phyloP scores from a whole-genome alignment of 441 rosid species.

The Gossypium aridum region DNA sequence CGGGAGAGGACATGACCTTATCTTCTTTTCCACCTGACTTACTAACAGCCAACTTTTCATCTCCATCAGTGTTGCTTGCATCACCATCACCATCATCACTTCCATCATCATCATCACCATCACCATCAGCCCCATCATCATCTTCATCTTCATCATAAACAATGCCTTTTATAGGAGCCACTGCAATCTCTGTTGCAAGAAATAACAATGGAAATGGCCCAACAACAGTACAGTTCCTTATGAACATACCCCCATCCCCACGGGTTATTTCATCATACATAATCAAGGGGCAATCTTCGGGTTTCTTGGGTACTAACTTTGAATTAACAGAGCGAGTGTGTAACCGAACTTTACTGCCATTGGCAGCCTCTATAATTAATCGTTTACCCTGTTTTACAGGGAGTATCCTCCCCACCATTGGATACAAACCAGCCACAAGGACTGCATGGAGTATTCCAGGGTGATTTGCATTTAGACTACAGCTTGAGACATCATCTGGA shows the following conservation, averaged over 20 bases:
- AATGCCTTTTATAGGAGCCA: slow-evolving; percentile 40
- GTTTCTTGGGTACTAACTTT: slow-evolving; percentile 36
- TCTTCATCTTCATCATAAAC: slow-evolving; percentile 27
- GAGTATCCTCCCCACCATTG: slow-evolving; percentile 71
- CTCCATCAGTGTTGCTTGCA: slow-evolving; percentile 43
- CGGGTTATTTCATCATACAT: slow-evolving; percentile 85
- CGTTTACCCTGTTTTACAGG: slow-evolving; percentile 44
- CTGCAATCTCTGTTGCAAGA: slow-evolving; percentile 76
- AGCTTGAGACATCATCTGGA: slow-evolving; percentile 51
- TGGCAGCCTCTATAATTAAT: slow-evolving; percentile 55
- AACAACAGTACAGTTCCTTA: slow-evolving; percentile 62
- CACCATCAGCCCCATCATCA: slow-evolving; percentile 13
- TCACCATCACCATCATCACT: slow-evolving; percentile 35
- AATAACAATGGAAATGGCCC: slow-evolving; percentile 70
- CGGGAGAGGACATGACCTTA: slow-evolving; percentile 71
- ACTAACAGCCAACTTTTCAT: slow-evolving; percentile 31
- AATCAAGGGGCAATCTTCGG: slow-evolving; percentile 44
- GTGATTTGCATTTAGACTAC: slow-evolving; percentile 57
- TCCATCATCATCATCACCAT: slow-evolving; percentile 28
- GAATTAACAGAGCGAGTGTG: slow-evolving; percentile 63
- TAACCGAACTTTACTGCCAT: slow-evolving; percentile 70
- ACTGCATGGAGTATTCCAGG: slow-evolving; percentile 80
- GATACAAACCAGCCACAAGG: slow-evolving; percentile 87
- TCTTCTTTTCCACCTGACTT: slow-evolving; percentile 28
- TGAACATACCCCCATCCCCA: slow-evolving; percentile 72